Evolutionary conservation across 1,284 basidiomycete species (phyloP).

Genomic region (Melampsora abietis-canadensis): DNA sequence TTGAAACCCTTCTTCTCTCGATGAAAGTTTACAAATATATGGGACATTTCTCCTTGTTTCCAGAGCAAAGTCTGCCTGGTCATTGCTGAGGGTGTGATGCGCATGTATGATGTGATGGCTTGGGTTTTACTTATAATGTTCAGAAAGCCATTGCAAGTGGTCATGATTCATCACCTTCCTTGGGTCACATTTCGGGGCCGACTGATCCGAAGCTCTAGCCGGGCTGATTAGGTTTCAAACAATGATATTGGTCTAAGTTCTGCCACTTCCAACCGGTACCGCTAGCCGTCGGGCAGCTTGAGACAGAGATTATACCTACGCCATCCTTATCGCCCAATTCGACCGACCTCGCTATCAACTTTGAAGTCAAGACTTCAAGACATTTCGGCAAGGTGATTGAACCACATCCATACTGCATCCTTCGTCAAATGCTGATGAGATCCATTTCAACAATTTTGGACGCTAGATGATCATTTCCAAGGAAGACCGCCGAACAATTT

Average conservation of each 20-base stretch:
- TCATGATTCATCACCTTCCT: too few relatives aligned
- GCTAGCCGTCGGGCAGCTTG: background rate
- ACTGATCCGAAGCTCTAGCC: too few relatives aligned
- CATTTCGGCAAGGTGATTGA: background rate
- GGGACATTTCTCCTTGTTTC: too few relatives aligned
- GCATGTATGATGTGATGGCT: too few relatives aligned
- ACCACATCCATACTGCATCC: background rate
- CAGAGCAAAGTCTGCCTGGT: too few relatives aligned
- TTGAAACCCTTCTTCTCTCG: too few relatives aligned
- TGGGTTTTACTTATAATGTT: too few relatives aligned
- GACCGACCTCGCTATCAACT: background rate
- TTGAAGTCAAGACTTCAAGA: background rate
- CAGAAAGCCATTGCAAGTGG: too few relatives aligned
- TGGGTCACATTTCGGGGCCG: too few relatives aligned
- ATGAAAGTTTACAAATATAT: too few relatives aligned
- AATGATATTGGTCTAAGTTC: conserved; percentile 7
- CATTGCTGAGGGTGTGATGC: too few relatives aligned
- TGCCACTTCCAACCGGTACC: background rate
- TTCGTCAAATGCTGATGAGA: conserved; percentile 18
- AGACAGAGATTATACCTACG: background rate
- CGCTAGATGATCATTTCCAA: conserved; percentile 52
- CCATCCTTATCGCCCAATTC: background rate
- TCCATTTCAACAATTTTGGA: conserved; percentile 31
- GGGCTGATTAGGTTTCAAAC: background rate
- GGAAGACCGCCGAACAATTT: conserved; percentile 51